Base-by-base conservation (phyloP, 2,329 filamentous ascomycete species). In the Neonectria ditissima region DNA sequence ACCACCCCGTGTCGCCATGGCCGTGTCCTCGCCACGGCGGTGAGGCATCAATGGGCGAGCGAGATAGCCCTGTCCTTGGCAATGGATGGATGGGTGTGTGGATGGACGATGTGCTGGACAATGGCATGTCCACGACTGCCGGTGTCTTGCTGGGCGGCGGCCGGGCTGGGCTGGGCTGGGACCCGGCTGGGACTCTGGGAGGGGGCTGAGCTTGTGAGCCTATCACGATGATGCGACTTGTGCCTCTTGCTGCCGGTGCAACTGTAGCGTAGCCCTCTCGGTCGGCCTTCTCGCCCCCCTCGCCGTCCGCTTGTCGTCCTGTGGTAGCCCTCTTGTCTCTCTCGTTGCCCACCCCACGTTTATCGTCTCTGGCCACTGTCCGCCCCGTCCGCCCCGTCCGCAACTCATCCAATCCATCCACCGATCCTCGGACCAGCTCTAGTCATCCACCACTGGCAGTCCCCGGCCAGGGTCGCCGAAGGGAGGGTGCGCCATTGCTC, bases 401-500 rank as follows among this genome's bases (percentile, higher is more conserved):
- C 61, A 61, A 39, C 62, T 66, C 51, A 62, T 68, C 67, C 69
- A 68, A 62, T 68, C 67, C 69, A 68, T 62, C 67, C 69, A 68
- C 62, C 69, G 65, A 68, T 60, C 59, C 71, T 45, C 63, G 62
- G 65, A 70, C 69, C 71, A 73, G 67, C 69, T 59, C 59, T 64
- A 53, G 65, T 62, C 26, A 32, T 58, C 48, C 39, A 55, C 68
- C 62, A 65, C 62, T 59, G 63, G 63, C 50, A 59, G 69, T 59
- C 65, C 48, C 64, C 64, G 56, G 55, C 63, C 59, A 62, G 65
- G 61, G 63, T 57, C 52, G 50, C 28, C 55, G 43, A 71, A 58
- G 52, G 69, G 67, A 67, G 66, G 68, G 69, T 69, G 69, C 66
- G 68, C 70, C 70, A 70, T 71, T 65, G 52, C 68, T 73, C 68